phyloP scores from a whole-genome alignment of 345 rosid species.

The Salix exigua region DNA sequence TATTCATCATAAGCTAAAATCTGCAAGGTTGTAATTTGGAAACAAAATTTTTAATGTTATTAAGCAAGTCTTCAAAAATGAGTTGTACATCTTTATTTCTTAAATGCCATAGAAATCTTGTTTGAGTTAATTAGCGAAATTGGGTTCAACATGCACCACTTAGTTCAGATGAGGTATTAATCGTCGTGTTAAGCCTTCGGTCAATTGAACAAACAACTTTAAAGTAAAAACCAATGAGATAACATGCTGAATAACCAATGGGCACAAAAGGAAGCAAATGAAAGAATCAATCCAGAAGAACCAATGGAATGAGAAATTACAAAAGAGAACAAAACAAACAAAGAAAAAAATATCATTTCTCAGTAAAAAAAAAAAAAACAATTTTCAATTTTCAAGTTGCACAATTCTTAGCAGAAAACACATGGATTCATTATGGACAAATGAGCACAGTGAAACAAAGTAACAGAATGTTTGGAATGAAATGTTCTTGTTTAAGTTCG shows the following conservation, averaged over 20 bases:
- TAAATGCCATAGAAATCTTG: background rate
- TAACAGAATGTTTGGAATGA: background rate
- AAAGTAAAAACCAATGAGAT: background rate
- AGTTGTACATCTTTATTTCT: background rate
- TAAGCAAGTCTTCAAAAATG: background rate
- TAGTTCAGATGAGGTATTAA: background rate
- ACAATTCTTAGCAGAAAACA: background rate
- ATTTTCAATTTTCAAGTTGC: background rate
- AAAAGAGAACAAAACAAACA: background rate
- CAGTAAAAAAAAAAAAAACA: background rate
- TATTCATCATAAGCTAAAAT: background rate
- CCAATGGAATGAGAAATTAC: background rate
- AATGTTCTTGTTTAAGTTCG: background rate
- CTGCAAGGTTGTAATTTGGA: background rate
- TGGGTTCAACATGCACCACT: background rate
- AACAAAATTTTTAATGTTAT: background rate
- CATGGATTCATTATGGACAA: background rate
- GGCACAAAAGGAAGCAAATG: background rate
- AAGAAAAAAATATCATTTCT: background rate
- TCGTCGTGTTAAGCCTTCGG: background rate
- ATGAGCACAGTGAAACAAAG: background rate
- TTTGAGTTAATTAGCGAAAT: background rate
- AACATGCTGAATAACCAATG: background rate
- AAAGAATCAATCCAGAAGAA: background rate
- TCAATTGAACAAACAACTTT: background rate